Evolutionary conservation across 495 filamentous ascomycete species (phyloP).

Genomic region (Aspergillus campestris): DNA sequence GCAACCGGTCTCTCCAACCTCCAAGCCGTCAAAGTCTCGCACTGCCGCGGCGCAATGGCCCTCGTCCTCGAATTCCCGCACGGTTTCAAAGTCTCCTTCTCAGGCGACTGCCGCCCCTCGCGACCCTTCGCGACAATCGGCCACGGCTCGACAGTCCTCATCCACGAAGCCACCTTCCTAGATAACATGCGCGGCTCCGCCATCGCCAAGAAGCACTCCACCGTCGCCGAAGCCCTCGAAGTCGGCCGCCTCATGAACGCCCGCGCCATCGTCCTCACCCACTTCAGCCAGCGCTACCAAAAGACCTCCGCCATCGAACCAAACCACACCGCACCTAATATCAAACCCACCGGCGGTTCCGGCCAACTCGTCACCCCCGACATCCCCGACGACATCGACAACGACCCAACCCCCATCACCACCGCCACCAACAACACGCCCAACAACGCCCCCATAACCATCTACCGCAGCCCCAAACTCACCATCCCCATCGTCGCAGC

Average conservation of each 20-base stretch:
- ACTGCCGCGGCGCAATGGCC: constrained; percentile 74
- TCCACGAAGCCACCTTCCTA: constrained; percentile 96
- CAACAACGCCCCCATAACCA: constrained; percentile 1
- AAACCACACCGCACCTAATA: constrained; percentile 6
- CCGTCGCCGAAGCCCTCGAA: constrained; percentile 71
- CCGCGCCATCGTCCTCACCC: constrained; percentile 68
- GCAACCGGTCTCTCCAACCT: constrained; percentile 38
- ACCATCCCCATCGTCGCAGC: constrained; percentile 57
- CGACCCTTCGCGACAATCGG: constrained; percentile 60
- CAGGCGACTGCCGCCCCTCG: constrained; percentile 83
- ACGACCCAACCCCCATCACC: constrained; percentile 3
- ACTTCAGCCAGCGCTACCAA: constrained; percentile 94
- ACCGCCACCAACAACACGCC: not conserved
- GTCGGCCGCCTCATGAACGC: constrained; percentile 74
- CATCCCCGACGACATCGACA: constrained; percentile 25
- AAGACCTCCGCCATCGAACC: constrained; percentile 45
- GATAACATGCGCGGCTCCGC: constrained; percentile 73
- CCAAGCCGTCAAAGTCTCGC: constrained; percentile 54
- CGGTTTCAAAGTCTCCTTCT: constrained; percentile 83
- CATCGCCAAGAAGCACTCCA: constrained; percentile 81
- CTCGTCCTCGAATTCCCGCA: constrained; percentile 66
- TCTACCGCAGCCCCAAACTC: constrained; percentile 1
- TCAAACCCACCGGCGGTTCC: constrained; percentile 7
- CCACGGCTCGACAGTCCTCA: constrained; percentile 63
- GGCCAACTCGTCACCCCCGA: constrained; percentile 15